These are phyloP conservation scores for Albugo candida DNA, from an alignment of 352 stramenopile genomes.

Conservation along the genomic window DNA sequence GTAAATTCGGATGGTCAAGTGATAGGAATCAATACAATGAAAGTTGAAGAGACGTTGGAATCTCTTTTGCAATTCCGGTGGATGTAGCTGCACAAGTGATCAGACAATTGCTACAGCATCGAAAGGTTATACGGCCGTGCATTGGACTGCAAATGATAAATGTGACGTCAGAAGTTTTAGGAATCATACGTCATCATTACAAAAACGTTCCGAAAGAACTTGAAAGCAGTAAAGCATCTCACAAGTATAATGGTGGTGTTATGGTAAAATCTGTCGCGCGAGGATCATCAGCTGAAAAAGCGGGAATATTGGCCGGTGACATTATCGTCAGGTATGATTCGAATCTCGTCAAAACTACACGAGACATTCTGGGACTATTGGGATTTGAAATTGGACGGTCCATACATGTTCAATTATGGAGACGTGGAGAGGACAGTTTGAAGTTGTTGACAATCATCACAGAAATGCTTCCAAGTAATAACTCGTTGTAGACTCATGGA, in stretches of 20 bases:
- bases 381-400: conserved; percentile 50
- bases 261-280: conserved; percentile 65
- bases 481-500: too few species aligned
- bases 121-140: conserved; percentile 78
- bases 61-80: conserved; percentile 87
- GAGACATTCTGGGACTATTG: conserved; percentile 47
- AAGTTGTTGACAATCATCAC: conserved; percentile 35
- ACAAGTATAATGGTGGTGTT: conserved; percentile 60
- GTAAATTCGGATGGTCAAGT: conserved; percentile 86
- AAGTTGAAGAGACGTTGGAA: conserved; percentile 77
- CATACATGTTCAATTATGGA: conserved; percentile 44
- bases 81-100: conserved; percentile 81
- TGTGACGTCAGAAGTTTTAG: conserved; percentile 47
- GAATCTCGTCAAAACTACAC: conserved; percentile 45
- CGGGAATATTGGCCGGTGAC: conserved; percentile 45
- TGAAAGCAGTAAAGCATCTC: too few species aligned
- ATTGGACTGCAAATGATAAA: conserved; percentile 86
- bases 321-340: conserved; percentile 61
- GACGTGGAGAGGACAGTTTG: conserved; percentile 26
- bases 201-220: too few species aligned
- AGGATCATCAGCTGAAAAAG: conserved; percentile 61
- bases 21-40: conserved; percentile 90
- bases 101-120: conserved; percentile 70
- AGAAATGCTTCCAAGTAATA: conserved; percentile 41
- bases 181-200: conserved; percentile 6